Base-by-base conservation (phyloP, 768 basidiomycete genomes). In the Termitomyces sp. region DNA sequence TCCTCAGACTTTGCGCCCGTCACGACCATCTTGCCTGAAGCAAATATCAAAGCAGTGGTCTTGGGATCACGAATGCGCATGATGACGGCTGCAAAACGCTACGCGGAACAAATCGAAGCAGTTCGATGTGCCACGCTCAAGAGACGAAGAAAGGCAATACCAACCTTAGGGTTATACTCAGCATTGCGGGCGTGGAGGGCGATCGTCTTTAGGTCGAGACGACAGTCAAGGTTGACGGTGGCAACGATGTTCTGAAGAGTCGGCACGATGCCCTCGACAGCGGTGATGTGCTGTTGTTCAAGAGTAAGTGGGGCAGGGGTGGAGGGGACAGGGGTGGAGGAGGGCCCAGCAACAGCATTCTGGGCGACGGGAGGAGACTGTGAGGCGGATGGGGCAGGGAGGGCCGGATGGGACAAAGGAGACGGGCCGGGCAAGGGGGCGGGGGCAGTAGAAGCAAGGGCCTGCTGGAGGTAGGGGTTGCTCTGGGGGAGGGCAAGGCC, bases 31-130 rank as follows among this genome's bases (percentile, higher is more conserved):
- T 98, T 99, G 70, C 97, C 97, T 57, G 94, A 96, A 34, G 97
- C 97, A 73, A 99, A 99, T 74, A 99, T 98, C 65, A 99, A 86
- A 24, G 96, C 97, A 52, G 97, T 99, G 59, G 97, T 99, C 81
- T 99, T 99, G 51, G 97, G 97, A 66, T 98, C 97, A 65, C 97
- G 94, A 69, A 99, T 98, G 74, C 97, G 93, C 97, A 99, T 99
- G 77, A 99, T 98, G 65, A 98, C 97, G 60, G 97, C 97, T 66
- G 96, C 97, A 80, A 99, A 99, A 88, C 97, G 97, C 97, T 99
- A 78, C 56, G 76, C 72, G 74, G 77, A 74, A 78, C 75, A 80
- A 77, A 75, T 77, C 78, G 75, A 79, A 55, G 77, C 77, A 83
- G 83, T 81, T 83, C 80, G 82, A 78, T 75, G 79, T 79, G 74